Conservation (phyloP, 371 early-diverging fungal species). For the Homolaphlyctis polyrhiza region DNA sequence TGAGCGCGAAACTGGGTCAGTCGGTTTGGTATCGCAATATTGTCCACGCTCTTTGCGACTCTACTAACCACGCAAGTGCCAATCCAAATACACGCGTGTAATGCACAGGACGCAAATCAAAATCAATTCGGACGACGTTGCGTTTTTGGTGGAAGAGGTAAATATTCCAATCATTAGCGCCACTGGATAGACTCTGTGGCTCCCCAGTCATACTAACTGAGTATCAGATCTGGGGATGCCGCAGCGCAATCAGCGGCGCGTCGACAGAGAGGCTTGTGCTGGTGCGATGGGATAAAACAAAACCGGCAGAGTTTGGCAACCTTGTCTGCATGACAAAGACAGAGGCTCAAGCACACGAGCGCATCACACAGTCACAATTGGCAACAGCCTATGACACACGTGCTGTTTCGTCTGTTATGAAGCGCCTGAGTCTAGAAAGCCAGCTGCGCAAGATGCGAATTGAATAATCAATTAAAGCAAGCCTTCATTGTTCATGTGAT, state of each 20-base stretch:
- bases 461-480: too few relatives aligned
- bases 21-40: neutral
- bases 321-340: slow-evolving; percentile 75
- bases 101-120: neutral
- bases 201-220: slow-evolving; percentile 33
- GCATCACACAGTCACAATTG: slow-evolving; percentile 4
- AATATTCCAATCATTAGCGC: too few relatives aligned
- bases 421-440: too few relatives aligned
- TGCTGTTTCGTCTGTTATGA: too few relatives aligned
- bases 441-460: too few relatives aligned
- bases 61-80: too few relatives aligned
- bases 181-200: neutral
- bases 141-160: slow-evolving; percentile 82
- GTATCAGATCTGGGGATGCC: slow-evolving; percentile 79
- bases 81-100: too few relatives aligned
- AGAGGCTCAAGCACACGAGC: slow-evolving; percentile 55
- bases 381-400: slow-evolving; percentile 9
- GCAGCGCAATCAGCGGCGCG: slow-evolving; percentile 69
- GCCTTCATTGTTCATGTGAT: neutral
- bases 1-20: neutral
- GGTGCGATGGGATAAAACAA: slow-evolving; percentile 66
- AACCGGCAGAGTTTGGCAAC: slow-evolving; percentile 66
- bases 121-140: slow-evolving; percentile 52
- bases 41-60: slow-evolving; percentile 7
- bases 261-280: slow-evolving; percentile 66